A percentile compares a stretch with the other conserved stretches of the same genome.
These are phyloP conservation scores for Fallopia convolvulus DNA, from an alignment of 148 eudicot species.

Conservation along the genomic window DNA sequence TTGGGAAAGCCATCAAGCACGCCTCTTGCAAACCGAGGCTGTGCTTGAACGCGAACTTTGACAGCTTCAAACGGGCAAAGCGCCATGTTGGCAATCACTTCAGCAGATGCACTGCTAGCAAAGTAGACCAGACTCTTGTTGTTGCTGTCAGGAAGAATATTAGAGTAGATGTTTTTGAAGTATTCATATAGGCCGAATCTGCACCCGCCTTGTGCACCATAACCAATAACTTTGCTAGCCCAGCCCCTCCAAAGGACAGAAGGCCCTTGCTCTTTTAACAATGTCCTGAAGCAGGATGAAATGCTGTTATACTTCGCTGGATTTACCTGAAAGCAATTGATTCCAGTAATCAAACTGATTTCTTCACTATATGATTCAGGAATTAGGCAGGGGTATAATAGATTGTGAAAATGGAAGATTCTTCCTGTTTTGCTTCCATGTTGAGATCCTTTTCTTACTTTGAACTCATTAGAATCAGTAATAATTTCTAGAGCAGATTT, in stretches of 20 bases:
- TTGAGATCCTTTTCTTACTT: not conserved
- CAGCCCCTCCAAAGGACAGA: conserved; percentile 63
- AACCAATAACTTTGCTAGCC: conserved; percentile 49
- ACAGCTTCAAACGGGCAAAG: conserved; percentile 71
- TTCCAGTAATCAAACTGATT: not conserved
- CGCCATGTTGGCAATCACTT: conserved; percentile 57
- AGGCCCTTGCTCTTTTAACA: conserved; percentile 56
- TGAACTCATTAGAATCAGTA: not conserved
- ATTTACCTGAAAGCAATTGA: conserved; percentile 32
- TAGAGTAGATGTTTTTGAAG: conserved; percentile 51
- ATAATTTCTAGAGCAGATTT: not conserved
- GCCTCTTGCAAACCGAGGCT: conserved; percentile 54
- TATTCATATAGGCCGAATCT: conserved; percentile 62
- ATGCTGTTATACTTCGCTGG: conserved; percentile 51
- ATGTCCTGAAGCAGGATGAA: conserved; percentile 34
- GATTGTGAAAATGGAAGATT: not conserved
- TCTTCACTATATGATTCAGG: not conserved
- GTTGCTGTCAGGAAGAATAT: conserved; percentile 29
- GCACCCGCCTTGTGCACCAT: conserved; percentile 67
- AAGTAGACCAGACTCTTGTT: conserved; percentile 47
- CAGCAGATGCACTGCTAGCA: conserved; percentile 61
- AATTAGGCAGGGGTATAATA: not conserved
- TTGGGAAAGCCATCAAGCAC: conserved; percentile 63
- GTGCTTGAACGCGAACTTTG: conserved; percentile 65
- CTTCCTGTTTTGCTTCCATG: not conserved